These are phyloP conservation scores for Leptoxyphium fumago DNA, from an alignment of 2,329 filamentous ascomycete genomes.

Conservation along the genomic window DNA sequence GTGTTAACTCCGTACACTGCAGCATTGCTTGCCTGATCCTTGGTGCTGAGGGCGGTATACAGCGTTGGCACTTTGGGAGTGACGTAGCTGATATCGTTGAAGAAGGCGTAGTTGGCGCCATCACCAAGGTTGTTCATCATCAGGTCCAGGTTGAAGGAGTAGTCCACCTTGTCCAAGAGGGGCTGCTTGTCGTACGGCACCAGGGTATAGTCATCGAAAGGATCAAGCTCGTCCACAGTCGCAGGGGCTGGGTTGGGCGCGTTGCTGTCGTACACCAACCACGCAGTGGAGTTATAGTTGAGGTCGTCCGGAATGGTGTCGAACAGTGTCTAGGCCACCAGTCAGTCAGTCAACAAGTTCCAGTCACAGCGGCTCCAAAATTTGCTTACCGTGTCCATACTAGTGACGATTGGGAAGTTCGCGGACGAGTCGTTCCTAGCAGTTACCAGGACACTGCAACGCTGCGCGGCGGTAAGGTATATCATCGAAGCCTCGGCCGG, in stretches of 20 bases:
- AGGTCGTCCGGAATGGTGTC: constrained; percentile 50
- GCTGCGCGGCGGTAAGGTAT: constrained; percentile 54
- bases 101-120: constrained; percentile 47
- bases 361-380: neutral
- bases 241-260: constrained; percentile 36
- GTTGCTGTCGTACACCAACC: constrained; percentile 39
- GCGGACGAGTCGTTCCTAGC: constrained; percentile 40
- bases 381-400: constrained; percentile 29
- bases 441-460: constrained; percentile 52
- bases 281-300: constrained; percentile 47
- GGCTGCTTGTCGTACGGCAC: constrained; percentile 52
- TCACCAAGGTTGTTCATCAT: constrained; percentile 53
- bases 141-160: constrained; percentile 43
- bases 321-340: constrained; percentile 35
- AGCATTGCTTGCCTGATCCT: constrained; percentile 30
- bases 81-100: constrained; percentile 64
- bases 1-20: constrained; percentile 37
- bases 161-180: constrained; percentile 46
- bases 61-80: constrained; percentile 63
- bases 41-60: constrained; percentile 56
- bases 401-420: constrained; percentile 45
- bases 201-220: constrained; percentile 60
- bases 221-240: constrained; percentile 44
- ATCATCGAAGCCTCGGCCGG: constrained; percentile 45
- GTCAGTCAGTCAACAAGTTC: constrained; percentile 2